phyloP scores from a whole-genome alignment of 2,329 filamentous ascomycete species.

The Apiospora aurea region DNA sequence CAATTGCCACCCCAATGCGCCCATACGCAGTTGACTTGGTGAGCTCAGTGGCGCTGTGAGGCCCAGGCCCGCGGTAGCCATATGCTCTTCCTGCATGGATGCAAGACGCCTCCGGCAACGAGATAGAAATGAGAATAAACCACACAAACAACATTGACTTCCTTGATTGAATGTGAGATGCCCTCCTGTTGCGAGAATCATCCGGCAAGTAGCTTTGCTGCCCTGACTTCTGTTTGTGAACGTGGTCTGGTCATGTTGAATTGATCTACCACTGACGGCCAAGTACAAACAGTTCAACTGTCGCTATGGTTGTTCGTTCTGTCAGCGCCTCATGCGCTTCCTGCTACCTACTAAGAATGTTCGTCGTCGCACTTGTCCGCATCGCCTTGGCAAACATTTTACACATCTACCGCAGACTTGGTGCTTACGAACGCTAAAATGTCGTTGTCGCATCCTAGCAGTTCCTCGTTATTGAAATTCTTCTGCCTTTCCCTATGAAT shows the following conservation, averaged over 20 bases:
- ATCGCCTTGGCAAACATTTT: neutral
- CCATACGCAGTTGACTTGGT: neutral
- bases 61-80: neutral
- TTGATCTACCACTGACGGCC: neutral
- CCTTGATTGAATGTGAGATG: neutral
- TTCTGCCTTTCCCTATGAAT: too few relatives aligned
- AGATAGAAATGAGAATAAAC: neutral
- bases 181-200: neutral
- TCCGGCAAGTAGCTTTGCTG: neutral
- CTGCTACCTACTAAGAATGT: neutral
- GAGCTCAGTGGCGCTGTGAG: neutral
- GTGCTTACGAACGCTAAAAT: neutral
- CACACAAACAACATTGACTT: neutral
- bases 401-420: neutral
- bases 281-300: neutral
- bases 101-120: neutral
- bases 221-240: neutral
- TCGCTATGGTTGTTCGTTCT: neutral
- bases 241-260: neutral
- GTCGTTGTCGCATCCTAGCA: too few relatives aligned
- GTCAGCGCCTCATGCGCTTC: too few relatives aligned
- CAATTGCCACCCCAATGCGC: neutral
- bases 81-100: neutral
- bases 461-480: too few relatives aligned
- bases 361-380: neutral